These are phyloP conservation scores for Ogataea degrootiae DNA, from an alignment of 805 yeast species.

Conservation along the genomic window DNA sequence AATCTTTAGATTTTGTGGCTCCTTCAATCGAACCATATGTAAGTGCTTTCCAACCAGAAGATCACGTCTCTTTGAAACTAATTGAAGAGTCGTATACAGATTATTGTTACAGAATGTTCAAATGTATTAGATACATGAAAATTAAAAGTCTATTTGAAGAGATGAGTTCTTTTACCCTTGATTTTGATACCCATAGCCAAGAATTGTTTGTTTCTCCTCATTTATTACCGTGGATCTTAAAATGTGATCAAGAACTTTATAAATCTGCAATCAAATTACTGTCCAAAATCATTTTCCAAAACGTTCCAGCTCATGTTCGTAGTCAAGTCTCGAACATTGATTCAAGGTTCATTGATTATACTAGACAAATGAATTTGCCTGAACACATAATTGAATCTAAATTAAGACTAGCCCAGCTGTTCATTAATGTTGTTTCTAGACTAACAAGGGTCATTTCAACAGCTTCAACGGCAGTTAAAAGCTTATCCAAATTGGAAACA, in stretches of 20 bases:
- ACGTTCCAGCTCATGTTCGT: slow-evolving; percentile 54
- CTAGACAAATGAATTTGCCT: slow-evolving; percentile 44
- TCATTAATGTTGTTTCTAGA: slow-evolving; percentile 16
- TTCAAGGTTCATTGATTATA: slow-evolving; percentile 40
- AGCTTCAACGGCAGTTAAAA: slow-evolving; percentile 36
- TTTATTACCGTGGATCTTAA: slow-evolving; percentile 56
- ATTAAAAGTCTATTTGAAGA: slow-evolving; percentile 53
- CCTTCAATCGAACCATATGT: slow-evolving; percentile 11
- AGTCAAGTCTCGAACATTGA: slow-evolving; percentile 52
- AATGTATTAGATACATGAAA: slow-evolving; percentile 63
- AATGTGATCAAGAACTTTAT: slow-evolving; percentile 65
- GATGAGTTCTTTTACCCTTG: slow-evolving; percentile 45
- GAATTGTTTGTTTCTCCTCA: slow-evolving; percentile 48
- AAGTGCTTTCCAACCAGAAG: slow-evolving; percentile 9
- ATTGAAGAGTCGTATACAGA: slow-evolving; percentile 56
- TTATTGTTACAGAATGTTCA: slow-evolving; percentile 61
- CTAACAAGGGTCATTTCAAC: slow-evolving; percentile 18
- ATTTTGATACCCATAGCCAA: slow-evolving; percentile 59
- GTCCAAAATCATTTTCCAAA: slow-evolving; percentile 55
- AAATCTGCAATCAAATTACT: slow-evolving; percentile 50
- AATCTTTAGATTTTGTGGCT: slow-evolving; percentile 9
- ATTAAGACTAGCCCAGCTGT: slow-evolving; percentile 39
- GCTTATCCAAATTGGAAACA: slow-evolving; percentile 40
- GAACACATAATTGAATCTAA: slow-evolving; percentile 46
- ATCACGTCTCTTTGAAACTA: slow-evolving; percentile 5